A percentile compares a stretch with the other conserved stretches of the same genome.
Conservation (phyloP, 805 yeast species). For the Starmera pachycereana region DNA sequence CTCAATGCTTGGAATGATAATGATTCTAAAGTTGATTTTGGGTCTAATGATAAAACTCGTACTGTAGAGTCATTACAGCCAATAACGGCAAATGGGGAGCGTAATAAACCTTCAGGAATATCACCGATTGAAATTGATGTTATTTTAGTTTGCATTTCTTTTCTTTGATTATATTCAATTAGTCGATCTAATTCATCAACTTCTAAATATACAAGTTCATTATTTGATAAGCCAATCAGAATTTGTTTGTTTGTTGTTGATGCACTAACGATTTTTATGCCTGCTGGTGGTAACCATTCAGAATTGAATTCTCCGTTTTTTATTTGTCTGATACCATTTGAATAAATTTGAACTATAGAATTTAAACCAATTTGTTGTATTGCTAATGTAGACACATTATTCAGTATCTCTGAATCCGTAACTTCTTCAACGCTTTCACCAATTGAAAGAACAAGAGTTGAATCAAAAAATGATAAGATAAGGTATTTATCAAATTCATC, state of each 20-base stretch:
- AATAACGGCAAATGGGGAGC: constrained; percentile 53
- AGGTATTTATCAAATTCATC: constrained; percentile 52
- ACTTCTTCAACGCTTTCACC: constrained; percentile 78
- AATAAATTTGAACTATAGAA: constrained; percentile 64
- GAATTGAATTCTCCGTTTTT: constrained; percentile 12
- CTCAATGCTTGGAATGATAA: constrained; percentile 58
- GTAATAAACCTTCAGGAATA: constrained; percentile 32
- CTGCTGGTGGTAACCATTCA: constrained; percentile 82
- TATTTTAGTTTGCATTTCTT: constrained; percentile 42
- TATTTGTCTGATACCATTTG: constrained; percentile 59
- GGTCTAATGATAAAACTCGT: constrained; percentile 53
- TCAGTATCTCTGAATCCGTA: constrained; percentile 49
- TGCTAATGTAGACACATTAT: constrained; percentile 50
- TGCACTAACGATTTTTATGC: constrained; percentile 50
- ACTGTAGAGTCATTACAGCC: constrained; percentile 66
- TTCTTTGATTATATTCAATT: constrained; percentile 56
- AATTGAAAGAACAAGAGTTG: constrained; percentile 63
- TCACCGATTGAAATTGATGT: constrained; percentile 38
- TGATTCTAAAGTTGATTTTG: constrained; percentile 47
- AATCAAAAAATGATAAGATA: constrained; percentile 51
- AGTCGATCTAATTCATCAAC: constrained; percentile 53
- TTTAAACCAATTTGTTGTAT: constrained; percentile 56
- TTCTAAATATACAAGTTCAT: constrained; percentile 78
- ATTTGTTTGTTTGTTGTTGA: constrained; percentile 60
- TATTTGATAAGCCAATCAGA: constrained; percentile 58